Base-by-base conservation (phyloP, 495 filamentous ascomycete species). In the Penicilliopsis zonata region DNA sequence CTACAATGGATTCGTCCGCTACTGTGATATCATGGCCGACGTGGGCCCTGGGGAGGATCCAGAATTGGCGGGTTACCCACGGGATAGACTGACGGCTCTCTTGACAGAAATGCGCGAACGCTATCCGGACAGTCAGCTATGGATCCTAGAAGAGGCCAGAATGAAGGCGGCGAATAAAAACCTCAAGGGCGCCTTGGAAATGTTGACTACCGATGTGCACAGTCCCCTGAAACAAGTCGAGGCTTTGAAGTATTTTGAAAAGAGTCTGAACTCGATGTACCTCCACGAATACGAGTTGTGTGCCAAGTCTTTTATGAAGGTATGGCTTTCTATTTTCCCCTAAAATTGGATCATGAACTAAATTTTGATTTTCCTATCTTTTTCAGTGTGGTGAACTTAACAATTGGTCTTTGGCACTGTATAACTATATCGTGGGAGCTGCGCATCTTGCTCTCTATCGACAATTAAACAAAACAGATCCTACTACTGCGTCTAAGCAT, bases 81-180 rank as follows among this genome's bases (percentile, higher is more conserved):
- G 67, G 42, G 69, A 76, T 25, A 72, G 70, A 18, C 80, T 86
- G 37, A 53, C 63, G 35, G 65, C 59, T n/a, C 67, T 94, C 9
- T 59, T 96, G 1, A 59, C 63, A 2, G 63, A 73, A 24, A 86
- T 95, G 79, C 72, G 85, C 32, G 46, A 51, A 16, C 72, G 79
- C 4, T 94, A 92, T 50, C 83, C 87, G 0, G 75, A 85, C 28
- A 82, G 78, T 40, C 74, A 76, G 15, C 70, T 96, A 5, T 98
- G 92, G 90, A 65, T 79, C 22, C 62, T 95, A 7, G 90, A 96
- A 56, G 84, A 93, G 61, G 85, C 84, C 3, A 69, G 90, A 12
- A 79, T 88, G 70, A 59, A 76, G 13, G 74, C 76, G 17, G 72
- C 74, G 26, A 74, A 80, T 36, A 70, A 70, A 9, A 59, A 76